Conservation (phyloP, 169 alveolate species). For the Perkinsus olseni region DNA sequence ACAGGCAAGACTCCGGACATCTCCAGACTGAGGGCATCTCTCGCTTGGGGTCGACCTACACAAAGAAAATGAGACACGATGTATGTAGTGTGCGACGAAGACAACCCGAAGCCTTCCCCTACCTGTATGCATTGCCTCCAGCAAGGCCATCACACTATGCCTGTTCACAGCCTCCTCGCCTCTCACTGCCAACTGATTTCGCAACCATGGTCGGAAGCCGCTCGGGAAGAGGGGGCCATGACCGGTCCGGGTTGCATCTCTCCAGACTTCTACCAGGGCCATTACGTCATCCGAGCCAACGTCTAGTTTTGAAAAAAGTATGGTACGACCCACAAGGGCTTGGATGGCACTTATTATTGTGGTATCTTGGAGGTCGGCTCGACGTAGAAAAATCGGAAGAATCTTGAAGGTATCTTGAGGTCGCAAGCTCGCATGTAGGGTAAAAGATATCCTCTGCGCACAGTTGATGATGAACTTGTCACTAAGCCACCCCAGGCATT, state of each 20-base stretch:
- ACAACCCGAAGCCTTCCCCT: not conserved
- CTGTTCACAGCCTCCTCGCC: not conserved
- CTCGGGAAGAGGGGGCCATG: not conserved
- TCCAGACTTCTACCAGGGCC: not conserved
- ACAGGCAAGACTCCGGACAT: not conserved
- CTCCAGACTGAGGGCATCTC: not conserved
- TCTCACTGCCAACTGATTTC: not conserved
- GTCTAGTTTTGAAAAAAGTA: not conserved
- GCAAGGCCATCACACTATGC: not conserved
- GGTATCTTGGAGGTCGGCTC: not conserved
- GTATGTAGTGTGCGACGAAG: not conserved
- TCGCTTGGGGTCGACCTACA: not conserved
- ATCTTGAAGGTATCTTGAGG: not conserved
- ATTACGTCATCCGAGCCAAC: not conserved
- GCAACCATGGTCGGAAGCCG: not conserved
- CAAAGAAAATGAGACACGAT: not conserved
- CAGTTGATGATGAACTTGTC: not conserved
- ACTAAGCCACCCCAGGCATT: not conserved
- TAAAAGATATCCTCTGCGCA: not conserved
- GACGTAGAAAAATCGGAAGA: not conserved
- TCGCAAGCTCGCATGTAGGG: not conserved
- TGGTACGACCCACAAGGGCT: not conserved
- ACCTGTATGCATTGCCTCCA: not conserved
- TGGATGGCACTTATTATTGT: not conserved
- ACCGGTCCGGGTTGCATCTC: not conserved